Evolutionary conservation across 2,329 filamentous ascomycete species (phyloP).

Genomic region (Dothistroma pini): DNA sequence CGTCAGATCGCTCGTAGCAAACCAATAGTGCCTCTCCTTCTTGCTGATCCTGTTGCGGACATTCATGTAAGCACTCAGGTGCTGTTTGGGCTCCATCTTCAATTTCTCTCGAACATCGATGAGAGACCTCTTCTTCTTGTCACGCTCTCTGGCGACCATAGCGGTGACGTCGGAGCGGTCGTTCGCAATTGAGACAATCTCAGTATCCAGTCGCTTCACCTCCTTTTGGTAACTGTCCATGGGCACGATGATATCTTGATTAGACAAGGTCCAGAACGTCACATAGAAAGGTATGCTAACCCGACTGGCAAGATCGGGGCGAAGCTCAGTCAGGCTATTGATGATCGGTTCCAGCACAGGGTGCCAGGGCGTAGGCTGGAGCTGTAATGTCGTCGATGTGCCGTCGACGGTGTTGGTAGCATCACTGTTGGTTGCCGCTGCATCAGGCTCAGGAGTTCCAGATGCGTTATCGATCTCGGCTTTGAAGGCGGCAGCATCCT

Average conservation of each 20-base stretch:
- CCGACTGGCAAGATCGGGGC: constrained; percentile 62
- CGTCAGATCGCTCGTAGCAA: constrained; percentile 45
- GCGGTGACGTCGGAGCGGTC: constrained; percentile 71
- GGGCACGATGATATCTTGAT: constrained; percentile 76
- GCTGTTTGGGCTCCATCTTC: constrained; percentile 68
- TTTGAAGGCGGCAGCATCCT: constrained; percentile 27
- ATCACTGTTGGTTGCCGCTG: not conserved
- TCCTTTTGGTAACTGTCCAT: constrained; percentile 75
- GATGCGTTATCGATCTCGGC: constrained; percentile 13
- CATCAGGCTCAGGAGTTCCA: not conserved
- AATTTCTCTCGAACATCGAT: constrained; percentile 66
- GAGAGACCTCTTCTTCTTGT: constrained; percentile 66
- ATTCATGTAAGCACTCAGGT: constrained; percentile 63
- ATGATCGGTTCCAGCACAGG: constrained; percentile 72
- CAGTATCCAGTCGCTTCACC: constrained; percentile 63
- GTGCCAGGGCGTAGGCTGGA: constrained; percentile 49
- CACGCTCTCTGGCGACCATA: constrained; percentile 62
- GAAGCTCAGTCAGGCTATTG: constrained; percentile 58
- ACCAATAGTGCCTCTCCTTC: constrained; percentile 74
- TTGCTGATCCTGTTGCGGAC: constrained; percentile 66
- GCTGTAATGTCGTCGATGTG: constrained; percentile 6
- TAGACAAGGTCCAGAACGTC: constrained; percentile 86
- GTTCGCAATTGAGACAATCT: constrained; percentile 63
- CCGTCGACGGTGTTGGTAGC: constrained; percentile 5
- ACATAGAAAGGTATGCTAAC: constrained; percentile 80